Evolutionary conservation across 75 land plant genomes (phyloP).

Genomic region (Pinus taeda): DNA sequence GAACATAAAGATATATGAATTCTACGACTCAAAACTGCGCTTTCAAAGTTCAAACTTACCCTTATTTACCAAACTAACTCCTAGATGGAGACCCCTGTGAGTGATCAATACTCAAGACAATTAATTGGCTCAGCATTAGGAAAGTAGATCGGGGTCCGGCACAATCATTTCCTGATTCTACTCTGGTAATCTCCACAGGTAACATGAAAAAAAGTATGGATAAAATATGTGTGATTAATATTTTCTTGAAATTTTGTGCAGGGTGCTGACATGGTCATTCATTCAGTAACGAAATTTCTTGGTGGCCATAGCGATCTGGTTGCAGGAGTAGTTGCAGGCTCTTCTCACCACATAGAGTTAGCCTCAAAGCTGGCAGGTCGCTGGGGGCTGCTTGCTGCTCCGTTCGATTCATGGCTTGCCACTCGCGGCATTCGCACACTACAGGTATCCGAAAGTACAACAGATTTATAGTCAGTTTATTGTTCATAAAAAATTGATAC

Average conservation of each 20-base stretch:
- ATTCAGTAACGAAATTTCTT: slow-evolving; percentile 29
- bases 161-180: neutral
- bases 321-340: slow-evolving; percentile 26
- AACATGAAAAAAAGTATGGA: neutral
- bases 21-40: neutral
- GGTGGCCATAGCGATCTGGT: slow-evolving; percentile 32
- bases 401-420: slow-evolving; percentile 29
- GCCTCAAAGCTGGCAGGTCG: slow-evolving; percentile 19
- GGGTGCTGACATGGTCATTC: slow-evolving; percentile 34
- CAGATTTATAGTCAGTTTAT: slow-evolving; percentile 1
- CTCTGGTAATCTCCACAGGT: neutral
- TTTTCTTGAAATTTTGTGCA: slow-evolving; percentile 1
- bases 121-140: neutral
- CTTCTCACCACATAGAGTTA: slow-evolving; percentile 8
- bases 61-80: neutral
- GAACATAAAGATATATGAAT: neutral
- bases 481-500: neutral
- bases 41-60: neutral
- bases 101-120: neutral
- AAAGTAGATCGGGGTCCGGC: neutral
- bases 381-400: slow-evolving; percentile 25
- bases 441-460: slow-evolving; percentile 9
- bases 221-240: neutral
- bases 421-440: slow-evolving; percentile 24
- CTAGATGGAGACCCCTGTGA: neutral